Evolutionary conservation across 2,329 filamentous ascomycete genomes (phyloP), one percentile per base, ranked within the genome.

Genomic region (Diaporthe longicolla): DNA sequence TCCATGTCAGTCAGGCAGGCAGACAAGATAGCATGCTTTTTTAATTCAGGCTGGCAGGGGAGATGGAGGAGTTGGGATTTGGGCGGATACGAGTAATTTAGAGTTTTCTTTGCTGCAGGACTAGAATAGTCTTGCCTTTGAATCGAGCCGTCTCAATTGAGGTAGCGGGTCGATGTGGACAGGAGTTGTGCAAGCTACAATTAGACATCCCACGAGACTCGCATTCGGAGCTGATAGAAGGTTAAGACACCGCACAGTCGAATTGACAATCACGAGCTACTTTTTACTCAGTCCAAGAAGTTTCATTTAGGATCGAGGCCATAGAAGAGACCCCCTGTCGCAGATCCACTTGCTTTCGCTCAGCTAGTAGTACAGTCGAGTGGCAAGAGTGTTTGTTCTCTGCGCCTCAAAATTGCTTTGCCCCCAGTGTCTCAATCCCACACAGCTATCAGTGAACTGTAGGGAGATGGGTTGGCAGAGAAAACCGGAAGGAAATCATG

Each of bases 281-380:
- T 35, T 50, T 32, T 66, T 37, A 11, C 35, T 61, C 57, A 24
- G 35, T 24, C 15, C 24, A 50, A 37, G 26, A 50, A 66, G 29
- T 35, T 66, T 66, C 37, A 35, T 50, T 48, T 50, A 50, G 40
- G 45, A 61, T 61, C 61, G 35, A 50, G 61, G 29, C 61, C 45
- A 21, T 50, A 66, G 43, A 50, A 50, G 26, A 50, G 50, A 43
- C 61, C 61, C 61, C 61, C 50, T 45, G 43, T 52, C 43, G 26
- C 40, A 50, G 43, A 66, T 50, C 19, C 4, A 52, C 61, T 66
- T 50, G 50, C 43, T 66, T 37, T 52, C 61, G 61, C 45, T 66
- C 61, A 66, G 61, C 61, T 66, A 66, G 43, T 66, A 66, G 61
- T 66, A 66, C 61, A 66, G 35, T 66, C 45, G 61, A 66, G 45